Evolutionary conservation across 129 eudicot species (phyloP), one percentile per base, ranked within the genome.

Genomic region (Centella asiatica): DNA sequence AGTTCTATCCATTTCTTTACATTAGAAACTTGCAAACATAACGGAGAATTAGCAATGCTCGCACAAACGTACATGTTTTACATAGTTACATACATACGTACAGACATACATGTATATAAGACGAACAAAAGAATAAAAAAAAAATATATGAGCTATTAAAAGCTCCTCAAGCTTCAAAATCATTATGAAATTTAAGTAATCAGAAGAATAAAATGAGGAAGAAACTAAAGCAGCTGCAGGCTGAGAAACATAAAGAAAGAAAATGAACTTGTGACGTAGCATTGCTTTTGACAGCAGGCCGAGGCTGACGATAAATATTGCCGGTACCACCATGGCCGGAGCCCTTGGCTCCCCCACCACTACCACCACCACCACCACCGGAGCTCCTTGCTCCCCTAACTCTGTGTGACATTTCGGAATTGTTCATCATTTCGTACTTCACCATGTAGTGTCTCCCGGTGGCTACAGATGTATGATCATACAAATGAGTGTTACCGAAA

Each of bases 361-460:
- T n/a, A n/a, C n/a, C n/a, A n/a, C n/a, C n/a, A 15, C 65, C 76
- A 53, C 81, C 84, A 23, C 88, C 88, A 52, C 48, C 5, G 11
- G 76, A 2, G 13, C 71, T 76, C 60, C 17, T 72, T 19, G 55
- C 70, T 81, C 51, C 67, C 33, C n/a, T n/a, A n/a, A n/a, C n/a
- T n/a, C n/a, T n/a, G n/a, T 69, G 49, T 23, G 61, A 68, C 37
- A 47, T 54, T 49, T 6, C 4, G 32, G 52, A 6, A 20, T 34
- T 13, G 18, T n/a, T n/a, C n/a, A 37, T 62, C 5, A 10, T 25
- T 10, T 19, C 74, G 20, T 34, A 52, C 33, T 50, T 67, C 25
- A 44, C 46, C 18, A 14, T 19, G 31, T 34, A 53, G 0, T 55
- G 32, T 2, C 46, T 14, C 28, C 54, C 52, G 36, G 47, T 51